Evolutionary conservation across 1,284 basidiomycete genomes (phyloP).

Genomic region (Cutaneotrichosporon cutaneum): DNA sequence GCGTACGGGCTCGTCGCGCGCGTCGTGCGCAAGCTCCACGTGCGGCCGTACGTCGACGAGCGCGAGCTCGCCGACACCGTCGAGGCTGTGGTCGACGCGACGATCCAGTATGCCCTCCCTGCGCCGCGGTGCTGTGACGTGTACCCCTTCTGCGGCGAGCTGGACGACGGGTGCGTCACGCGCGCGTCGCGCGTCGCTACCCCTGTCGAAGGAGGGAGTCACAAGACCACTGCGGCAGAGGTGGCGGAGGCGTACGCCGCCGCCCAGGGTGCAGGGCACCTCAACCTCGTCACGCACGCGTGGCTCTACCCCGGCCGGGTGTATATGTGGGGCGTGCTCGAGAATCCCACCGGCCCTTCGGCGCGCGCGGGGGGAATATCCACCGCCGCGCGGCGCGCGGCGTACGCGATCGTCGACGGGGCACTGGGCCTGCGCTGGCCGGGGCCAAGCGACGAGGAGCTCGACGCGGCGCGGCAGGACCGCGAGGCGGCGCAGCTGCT

Average conservation of each 20-base stretch:
- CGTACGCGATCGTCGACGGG: conserved; percentile 49
- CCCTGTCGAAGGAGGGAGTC: background rate
- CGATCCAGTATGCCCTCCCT: conserved; percentile 50
- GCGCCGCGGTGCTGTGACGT: conserved; percentile 33
- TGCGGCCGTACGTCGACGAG: conserved; percentile 33
- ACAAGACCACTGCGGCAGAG: no score
- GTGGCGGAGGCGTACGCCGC: conserved; percentile 28
- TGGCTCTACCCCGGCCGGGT: conserved; percentile 43
- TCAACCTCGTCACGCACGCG: conserved; percentile 33
- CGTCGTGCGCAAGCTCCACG: conserved; percentile 41
- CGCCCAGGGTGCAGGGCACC: conserved; percentile 32
- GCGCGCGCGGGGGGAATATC: conserved; percentile 24
- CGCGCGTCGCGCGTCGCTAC: conserved; percentile 1
- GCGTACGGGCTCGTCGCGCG: conserved; percentile 39
- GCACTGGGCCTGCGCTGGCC: conserved; percentile 37
- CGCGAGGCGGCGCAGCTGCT: conserved; percentile 23
- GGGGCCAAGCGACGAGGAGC: conserved; percentile 41
- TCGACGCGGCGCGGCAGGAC: conserved; percentile 24
- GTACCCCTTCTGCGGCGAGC: conserved; percentile 53
- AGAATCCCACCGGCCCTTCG: conserved; percentile 36
- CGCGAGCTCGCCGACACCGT: conserved; percentile 30
- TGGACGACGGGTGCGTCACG: conserved; percentile 26
- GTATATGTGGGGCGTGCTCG: conserved; percentile 37
- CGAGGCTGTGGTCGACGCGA: conserved; percentile 48
- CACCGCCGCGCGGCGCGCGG: conserved; percentile 30